Evolutionary conservation across 2,329 filamentous ascomycete genomes (phyloP), one percentile per base, ranked within the genome.

Genomic region (Parafenestella ontariensis): DNA sequence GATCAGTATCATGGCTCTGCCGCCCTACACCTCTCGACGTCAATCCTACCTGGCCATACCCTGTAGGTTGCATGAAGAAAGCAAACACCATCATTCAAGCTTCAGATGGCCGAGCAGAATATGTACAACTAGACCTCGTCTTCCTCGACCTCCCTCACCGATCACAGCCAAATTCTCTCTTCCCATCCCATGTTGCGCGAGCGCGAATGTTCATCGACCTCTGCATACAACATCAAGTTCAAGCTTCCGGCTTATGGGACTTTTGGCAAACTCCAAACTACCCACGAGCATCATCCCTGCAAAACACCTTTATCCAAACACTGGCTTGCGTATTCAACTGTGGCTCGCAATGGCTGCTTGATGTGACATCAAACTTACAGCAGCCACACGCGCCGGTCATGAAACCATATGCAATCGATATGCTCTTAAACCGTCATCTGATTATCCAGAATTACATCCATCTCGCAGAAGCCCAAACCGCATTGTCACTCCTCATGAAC

Each of bases 301-400:
- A 66, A n/a, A 78, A 77, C 33, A 70, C 77, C 4, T 80, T 78
- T 61, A 67, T 73, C 13, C 74, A 78, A 49, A 77, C 76, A 4
- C 65, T 80, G 2, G 74, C 75, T 2, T 78, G 76, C 56, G 64
- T 75, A 1, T 71, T 78, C 49, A 68, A 73, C 9, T 78, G 75
- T 58, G 77, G 78, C 2, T 61, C 75, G 0, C 61, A 73, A 31
- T 80, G 76, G 75, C 62, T 78, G 10, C 56, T 71, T 13, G 71
- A 77, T 21, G 62, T 77, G 2, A 69, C 69, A 45, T 56, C 64
- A 6, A 67, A 65, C 23, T 66, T 74, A 2, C 59, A 67, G 43
- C 59, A 63, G 4, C 65, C 53, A 1, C 24, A 49, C 9, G 24
- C 29, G 4, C 23, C 56, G 0, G 37, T 49, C 3, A 39, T 73